Evolutionary conservation across 2,329 filamentous ascomycete genomes (phyloP).

Genomic region (Ascochyta pisi): DNA sequence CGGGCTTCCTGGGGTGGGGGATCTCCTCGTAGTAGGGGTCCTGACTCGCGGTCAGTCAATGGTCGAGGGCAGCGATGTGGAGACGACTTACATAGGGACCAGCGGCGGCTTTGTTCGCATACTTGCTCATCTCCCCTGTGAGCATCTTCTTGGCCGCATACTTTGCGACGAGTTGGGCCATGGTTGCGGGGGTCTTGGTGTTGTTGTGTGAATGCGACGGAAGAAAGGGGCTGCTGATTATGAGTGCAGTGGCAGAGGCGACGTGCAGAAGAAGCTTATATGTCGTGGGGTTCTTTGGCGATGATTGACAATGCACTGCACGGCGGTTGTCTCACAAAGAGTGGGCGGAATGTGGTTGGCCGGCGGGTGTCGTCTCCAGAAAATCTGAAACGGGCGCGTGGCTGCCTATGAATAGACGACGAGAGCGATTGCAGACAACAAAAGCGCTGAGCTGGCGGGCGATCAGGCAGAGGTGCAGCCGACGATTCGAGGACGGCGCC

Average conservation of each 20-base stretch:
- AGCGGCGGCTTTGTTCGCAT: conserved; percentile 52
- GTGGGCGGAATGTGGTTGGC: conserved; percentile 40
- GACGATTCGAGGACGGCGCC: conserved; percentile 10
- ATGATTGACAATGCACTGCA: conserved; percentile 19
- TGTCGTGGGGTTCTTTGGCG: conserved; percentile 12
- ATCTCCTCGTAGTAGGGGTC: conserved; percentile 91
- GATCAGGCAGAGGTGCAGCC: conserved; percentile 21
- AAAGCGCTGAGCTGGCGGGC: conserved; percentile 15
- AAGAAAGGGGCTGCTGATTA: conserved; percentile 10
- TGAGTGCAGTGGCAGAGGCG: conserved; percentile 5
- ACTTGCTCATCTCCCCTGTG: conserved; percentile 56
- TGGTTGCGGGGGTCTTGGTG: conserved; percentile 32
- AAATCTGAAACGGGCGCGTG: conserved; percentile 51
- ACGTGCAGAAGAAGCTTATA: conserved; percentile 30
- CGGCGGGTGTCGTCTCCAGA: conserved; percentile 28
- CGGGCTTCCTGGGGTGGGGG: conserved; percentile 72
- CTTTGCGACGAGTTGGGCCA: conserved; percentile 56
- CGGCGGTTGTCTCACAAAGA: conserved; percentile 37
- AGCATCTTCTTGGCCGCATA: conserved; percentile 60
- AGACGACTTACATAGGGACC: conserved; percentile 50
- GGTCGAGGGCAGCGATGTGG: not conserved
- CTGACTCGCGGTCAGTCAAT: conserved; percentile 54
- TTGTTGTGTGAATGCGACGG: not conserved
- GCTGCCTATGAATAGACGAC: conserved; percentile 46
- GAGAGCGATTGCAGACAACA: conserved; percentile 32